phyloP scores from a whole-genome alignment of 306 rosid genomes.

The Carpinus viminea region DNA sequence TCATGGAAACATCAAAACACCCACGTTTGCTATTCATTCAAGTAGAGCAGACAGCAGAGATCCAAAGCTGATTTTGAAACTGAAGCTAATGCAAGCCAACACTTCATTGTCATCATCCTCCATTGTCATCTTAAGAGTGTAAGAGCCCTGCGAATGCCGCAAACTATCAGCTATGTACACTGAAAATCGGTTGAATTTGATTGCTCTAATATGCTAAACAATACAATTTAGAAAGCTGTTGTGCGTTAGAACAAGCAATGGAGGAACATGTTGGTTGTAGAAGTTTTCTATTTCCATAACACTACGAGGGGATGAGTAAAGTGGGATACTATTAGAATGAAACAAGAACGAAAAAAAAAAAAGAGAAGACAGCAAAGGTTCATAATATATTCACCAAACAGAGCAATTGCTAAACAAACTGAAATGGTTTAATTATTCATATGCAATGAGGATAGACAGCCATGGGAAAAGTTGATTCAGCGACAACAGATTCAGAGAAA shows the following conservation, averaged over 20 bases:
- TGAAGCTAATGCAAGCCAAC: conserved; percentile 70
- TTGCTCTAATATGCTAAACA: background rate
- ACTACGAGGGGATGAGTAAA: background rate
- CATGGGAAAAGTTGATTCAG: no score
- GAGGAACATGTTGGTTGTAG: background rate
- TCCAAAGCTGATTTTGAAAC: conserved; percentile 53
- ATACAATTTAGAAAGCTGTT: no score
- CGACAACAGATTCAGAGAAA: no score
- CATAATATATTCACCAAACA: no score
- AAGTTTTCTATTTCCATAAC: background rate
- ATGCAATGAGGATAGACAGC: no score
- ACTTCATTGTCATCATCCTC: conserved; percentile 27
- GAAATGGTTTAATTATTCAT: no score
- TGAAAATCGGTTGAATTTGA: background rate
- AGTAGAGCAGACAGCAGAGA: conserved; percentile 28
- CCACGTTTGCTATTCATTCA: conserved; percentile 27
- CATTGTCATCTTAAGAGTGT: conserved; percentile 59
- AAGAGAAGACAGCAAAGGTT: background rate
- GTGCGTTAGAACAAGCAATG: no score
- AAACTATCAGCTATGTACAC: background rate
- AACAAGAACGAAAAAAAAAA: no score
- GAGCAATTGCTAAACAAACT: no score
- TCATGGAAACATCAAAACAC: conserved; percentile 15
- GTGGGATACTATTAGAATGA: no score
- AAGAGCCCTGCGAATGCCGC: conserved; percentile 56